A percentile compares a stretch with the other conserved stretches of the same genome.
phyloP scores from a whole-genome alignment of 2,329 filamentous ascomycete species.

The Zymoseptoria passerinii region DNA sequence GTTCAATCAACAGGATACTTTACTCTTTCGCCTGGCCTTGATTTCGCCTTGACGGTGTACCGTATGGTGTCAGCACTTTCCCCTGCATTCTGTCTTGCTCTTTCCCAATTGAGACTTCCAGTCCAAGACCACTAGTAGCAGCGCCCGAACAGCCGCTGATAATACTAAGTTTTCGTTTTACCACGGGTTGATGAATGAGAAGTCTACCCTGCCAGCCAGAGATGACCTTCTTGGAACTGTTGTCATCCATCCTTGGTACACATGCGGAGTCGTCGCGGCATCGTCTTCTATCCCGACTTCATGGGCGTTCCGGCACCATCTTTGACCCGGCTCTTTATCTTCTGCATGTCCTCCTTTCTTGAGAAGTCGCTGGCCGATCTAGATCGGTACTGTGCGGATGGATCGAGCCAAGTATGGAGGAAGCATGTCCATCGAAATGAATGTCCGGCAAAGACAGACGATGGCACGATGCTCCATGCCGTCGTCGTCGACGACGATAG shows the following conservation, averaged over 20 bases:
- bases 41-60: neutral
- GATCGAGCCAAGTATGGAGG: no score
- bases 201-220: neutral
- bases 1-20: neutral
- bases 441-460: no score
- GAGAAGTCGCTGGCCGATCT: no score
- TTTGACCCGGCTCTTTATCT: neutral
- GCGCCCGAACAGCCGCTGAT: neutral
- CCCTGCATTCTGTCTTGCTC: neutral
- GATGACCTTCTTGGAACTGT: neutral
- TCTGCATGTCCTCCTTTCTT: neutral
- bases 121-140: neutral
- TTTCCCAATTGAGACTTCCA: neutral
- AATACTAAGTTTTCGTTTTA: no score
- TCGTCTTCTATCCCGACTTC: neutral
- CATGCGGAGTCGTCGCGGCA: neutral
- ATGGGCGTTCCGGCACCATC: neutral
- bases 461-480: no score
- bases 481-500: neutral
- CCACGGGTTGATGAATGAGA: neutral
- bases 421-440: no score
- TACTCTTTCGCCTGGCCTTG: neutral
- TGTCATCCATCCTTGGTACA: no score
- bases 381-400: no score
- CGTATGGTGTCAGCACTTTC: no score